Evolutionary conservation across 169 alveolate species (phyloP).

Genomic region (Sarcocystis neurona): DNA sequence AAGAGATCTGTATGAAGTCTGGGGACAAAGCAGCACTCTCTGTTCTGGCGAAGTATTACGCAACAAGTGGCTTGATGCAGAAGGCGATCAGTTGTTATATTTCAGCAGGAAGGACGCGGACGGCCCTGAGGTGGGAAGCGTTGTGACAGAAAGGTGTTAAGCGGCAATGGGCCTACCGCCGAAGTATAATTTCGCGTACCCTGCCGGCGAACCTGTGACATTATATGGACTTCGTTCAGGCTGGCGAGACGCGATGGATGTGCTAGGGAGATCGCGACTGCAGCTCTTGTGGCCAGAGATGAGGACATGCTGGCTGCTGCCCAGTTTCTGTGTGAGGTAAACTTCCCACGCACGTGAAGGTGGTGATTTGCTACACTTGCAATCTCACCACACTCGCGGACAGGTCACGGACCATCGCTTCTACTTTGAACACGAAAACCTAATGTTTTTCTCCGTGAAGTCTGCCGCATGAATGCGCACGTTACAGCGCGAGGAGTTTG

Average conservation of each 20-base stretch:
- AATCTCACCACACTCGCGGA: no score
- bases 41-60: not conserved
- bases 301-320: slow-evolving; percentile 41
- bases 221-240: no score
- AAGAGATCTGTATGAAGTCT: slow-evolving; percentile 76
- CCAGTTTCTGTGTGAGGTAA: not conserved
- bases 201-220: no score
- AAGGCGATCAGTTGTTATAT: slow-evolving; percentile 81
- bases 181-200: no score
- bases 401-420: no score
- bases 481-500: slow-evolving; percentile 40
- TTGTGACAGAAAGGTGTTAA: slow-evolving; percentile 77
- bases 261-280: slow-evolving; percentile 12
- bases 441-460: no score
- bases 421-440: no score
- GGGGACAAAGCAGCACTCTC: slow-evolving; percentile 68
- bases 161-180: not conserved
- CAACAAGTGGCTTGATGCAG: slow-evolving; percentile 77
- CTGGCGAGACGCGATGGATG: no score
- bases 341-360: no score
- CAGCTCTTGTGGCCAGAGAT: not conserved
- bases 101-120: slow-evolving; percentile 80
- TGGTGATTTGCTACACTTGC: no score
- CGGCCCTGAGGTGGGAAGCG: slow-evolving; percentile 81
- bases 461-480: no score